These are phyloP conservation scores for Globisporangium rhizosaccharum DNA, from an alignment of 352 stramenopile species.

Conservation along the genomic window DNA sequence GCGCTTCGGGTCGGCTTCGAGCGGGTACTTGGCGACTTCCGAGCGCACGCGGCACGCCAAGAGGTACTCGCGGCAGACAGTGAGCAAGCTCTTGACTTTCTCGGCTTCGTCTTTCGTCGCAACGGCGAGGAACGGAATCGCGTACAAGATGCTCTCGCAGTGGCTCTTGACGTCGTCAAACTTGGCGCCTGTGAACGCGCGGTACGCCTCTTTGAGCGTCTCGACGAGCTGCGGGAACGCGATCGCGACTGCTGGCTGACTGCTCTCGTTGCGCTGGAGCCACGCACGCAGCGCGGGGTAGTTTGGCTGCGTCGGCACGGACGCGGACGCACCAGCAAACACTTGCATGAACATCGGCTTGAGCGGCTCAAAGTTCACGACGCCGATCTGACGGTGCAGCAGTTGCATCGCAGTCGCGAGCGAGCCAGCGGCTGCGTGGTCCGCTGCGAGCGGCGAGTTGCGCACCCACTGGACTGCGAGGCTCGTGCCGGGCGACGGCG, in stretches of 20 bases:
- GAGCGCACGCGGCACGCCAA: conserved; percentile 95
- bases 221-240: conserved; percentile 90
- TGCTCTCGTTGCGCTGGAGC: conserved; percentile 85
- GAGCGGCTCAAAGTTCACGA: conserved; percentile 96
- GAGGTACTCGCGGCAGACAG: conserved; percentile 97
- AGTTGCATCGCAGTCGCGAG: conserved; percentile 97
- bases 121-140: conserved; percentile 95
- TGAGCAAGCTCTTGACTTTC: conserved; percentile 94
- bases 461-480: conserved; percentile 90
- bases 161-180: conserved; percentile 95
- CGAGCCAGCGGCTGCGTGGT: conserved; percentile 96
- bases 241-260: conserved; percentile 85
- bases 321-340: conserved; percentile 76
- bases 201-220: conserved; percentile 94
- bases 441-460: conserved; percentile 95
- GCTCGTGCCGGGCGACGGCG: conserved; percentile 86
- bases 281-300: conserved; percentile 68
- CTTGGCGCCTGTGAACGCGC: conserved; percentile 96
- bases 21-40: conserved; percentile 57
- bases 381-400: conserved; percentile 98
- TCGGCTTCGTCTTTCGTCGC: conserved; percentile 90
- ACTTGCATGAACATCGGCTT: conserved; percentile 87
- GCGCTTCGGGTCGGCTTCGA: conserved; percentile 77
- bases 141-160: conserved; percentile 91
- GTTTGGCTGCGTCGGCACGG: conserved; percentile 79